A percentile compares a stretch with the other conserved stretches of the same genome.
phyloP scores from a whole-genome alignment of 108 stramenopile species.

The Fragilariopsis cylindrus region DNA sequence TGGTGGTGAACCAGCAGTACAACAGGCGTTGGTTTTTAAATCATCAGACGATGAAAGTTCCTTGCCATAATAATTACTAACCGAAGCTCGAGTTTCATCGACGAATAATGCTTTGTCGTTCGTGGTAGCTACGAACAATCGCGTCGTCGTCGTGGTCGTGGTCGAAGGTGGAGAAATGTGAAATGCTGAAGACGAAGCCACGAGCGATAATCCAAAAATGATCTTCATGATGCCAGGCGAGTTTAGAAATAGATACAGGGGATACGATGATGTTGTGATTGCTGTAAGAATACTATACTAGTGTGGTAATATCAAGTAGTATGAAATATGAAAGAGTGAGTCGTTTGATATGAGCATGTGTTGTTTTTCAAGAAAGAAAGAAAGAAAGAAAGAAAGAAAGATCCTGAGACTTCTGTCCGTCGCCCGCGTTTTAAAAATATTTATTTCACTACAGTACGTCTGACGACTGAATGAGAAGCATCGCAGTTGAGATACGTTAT shows the following conservation, averaged over 20 bases:
- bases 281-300: neutral
- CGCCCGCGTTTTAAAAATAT: too few relatives aligned
- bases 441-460: too few relatives aligned
- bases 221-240: slow-evolving; percentile 4
- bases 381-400: too few relatives aligned
- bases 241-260: too few relatives aligned
- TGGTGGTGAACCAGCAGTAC: slow-evolving; percentile 81
- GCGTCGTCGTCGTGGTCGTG: neutral
- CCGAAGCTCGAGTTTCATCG: slow-evolving; percentile 46
- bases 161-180: slow-evolving; percentile 1
- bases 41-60: slow-evolving; percentile 81
- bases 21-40: slow-evolving; percentile 95
- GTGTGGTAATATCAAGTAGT: too few relatives aligned
- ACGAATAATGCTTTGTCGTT: slow-evolving; percentile 13
- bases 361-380: too few relatives aligned
- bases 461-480: too few relatives aligned
- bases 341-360: too few relatives aligned
- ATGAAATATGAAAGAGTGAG: too few relatives aligned
- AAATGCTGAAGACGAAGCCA: slow-evolving; percentile 20
- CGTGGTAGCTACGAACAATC: slow-evolving; percentile 15
- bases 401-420: too few relatives aligned
- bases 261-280: neutral
- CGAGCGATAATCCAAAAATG: slow-evolving; percentile 1
- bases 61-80: slow-evolving; percentile 85
- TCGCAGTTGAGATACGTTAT: too few relatives aligned